A percentile compares a stretch with the other conserved stretches of the same genome.
These are phyloP conservation scores for Arbutus unedo DNA, from an alignment of 148 eudicot genomes.

Conservation along the genomic window DNA sequence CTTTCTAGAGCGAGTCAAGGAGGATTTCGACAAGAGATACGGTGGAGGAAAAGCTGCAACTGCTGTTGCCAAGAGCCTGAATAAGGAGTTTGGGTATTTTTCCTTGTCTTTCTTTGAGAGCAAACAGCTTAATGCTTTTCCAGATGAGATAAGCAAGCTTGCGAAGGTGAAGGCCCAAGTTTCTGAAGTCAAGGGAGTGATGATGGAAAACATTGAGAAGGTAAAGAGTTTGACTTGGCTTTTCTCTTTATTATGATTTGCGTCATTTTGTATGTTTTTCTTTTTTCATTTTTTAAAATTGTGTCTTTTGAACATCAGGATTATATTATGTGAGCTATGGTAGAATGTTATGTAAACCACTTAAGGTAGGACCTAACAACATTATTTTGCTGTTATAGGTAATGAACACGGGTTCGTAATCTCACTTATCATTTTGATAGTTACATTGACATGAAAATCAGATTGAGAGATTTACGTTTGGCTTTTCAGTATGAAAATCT, in stretches of 20 bases:
- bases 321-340: not conserved
- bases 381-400: not conserved
- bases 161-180: slow-evolving; percentile 32
- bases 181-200: slow-evolving; percentile 32
- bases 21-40: slow-evolving; percentile 27
- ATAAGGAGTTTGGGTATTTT: slow-evolving; percentile 28
- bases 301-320: not conserved
- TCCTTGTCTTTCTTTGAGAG: not conserved
- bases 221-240: slow-evolving; percentile 13
- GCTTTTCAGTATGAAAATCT: not conserved
- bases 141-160: slow-evolving; percentile 29
- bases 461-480: not conserved
- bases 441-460: not conserved
- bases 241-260: not conserved
- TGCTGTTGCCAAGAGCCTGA: slow-evolving; percentile 31
- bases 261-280: not conserved
- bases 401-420: not conserved
- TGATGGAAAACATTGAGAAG: slow-evolving; percentile 36
- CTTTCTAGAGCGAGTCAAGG: slow-evolving; percentile 29
- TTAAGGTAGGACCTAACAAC: not conserved
- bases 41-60: slow-evolving; percentile 32
- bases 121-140: not conserved
- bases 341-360: not conserved
- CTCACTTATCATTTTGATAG: not conserved
- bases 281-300: not conserved